A percentile compares a stretch with the other conserved stretches of the same genome.
Conservation (phyloP, 345 rosid genomes). For the Corchorus olitorius region DNA sequence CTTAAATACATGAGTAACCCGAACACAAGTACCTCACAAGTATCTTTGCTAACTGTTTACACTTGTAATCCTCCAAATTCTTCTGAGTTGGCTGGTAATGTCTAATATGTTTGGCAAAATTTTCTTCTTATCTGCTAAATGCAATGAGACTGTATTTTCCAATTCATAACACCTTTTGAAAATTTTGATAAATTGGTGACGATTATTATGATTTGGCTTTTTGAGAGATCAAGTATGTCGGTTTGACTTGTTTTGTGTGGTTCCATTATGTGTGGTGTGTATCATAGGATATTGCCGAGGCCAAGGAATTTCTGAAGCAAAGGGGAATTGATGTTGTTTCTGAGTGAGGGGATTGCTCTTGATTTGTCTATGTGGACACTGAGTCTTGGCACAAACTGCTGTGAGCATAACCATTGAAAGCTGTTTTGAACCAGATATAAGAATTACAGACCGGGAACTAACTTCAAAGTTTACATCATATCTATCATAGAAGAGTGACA, state of each 20-base stretch:
- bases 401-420: not conserved
- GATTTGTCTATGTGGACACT: not conserved
- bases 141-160: not conserved
- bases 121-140: not conserved
- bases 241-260: not conserved
- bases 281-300: slow-evolving; percentile 79
- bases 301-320: slow-evolving; percentile 62
- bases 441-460: not conserved
- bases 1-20: too few species aligned
- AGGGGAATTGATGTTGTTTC: slow-evolving; percentile 72
- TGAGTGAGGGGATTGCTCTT: slow-evolving; percentile 25
- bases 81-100: not conserved
- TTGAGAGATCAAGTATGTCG: not conserved
- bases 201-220: not conserved
- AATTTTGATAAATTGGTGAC: not conserved
- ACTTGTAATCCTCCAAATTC: too few species aligned
- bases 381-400: not conserved
- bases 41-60: too few species aligned
- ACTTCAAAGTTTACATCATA: not conserved
- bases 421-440: not conserved
- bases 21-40: too few species aligned
- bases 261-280: not conserved
- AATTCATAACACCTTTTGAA: not conserved
- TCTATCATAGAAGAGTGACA: not conserved
- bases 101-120: not conserved